phyloP scores from a whole-genome alignment of 1,284 basidiomycete genomes.

The Cryptococcus hybrid region DNA sequence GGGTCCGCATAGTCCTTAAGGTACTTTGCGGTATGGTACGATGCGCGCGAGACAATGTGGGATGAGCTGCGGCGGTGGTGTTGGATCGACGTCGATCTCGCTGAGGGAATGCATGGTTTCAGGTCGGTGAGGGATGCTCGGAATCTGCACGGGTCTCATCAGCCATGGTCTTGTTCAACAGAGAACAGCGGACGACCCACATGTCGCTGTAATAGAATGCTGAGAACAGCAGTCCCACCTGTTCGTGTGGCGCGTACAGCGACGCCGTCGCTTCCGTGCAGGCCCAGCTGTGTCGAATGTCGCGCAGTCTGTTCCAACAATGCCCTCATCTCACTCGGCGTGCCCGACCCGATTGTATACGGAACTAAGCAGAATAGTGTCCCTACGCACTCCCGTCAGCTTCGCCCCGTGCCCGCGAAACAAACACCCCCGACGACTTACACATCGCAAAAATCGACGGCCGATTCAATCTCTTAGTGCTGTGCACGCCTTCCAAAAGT shows the following conservation, averaged over 20 bases:
- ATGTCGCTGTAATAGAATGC: constrained; percentile 25
- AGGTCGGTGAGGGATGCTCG: constrained; percentile 19
- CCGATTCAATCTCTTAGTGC: constrained; percentile 16
- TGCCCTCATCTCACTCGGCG: constrained; percentile 11
- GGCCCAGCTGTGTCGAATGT: constrained; percentile 18
- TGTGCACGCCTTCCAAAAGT: constrained; percentile 24
- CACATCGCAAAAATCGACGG: constrained; percentile 23
- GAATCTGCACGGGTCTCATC: constrained; percentile 10
- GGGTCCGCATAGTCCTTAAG: constrained; percentile 21
- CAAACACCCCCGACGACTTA: constrained; percentile 8
- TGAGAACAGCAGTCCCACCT: constrained; percentile 18
- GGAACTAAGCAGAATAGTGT: constrained; percentile 19
- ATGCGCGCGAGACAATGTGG: constrained; percentile 11
- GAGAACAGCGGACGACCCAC: constrained; percentile 15
- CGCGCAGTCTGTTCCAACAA: constrained; percentile 20
- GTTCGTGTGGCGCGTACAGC: constrained; percentile 17
- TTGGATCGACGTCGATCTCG: constrained; percentile 24
- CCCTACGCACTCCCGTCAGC: constrained; percentile 5
- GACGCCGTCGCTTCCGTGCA: constrained; percentile 15
- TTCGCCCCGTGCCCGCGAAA: background rate
- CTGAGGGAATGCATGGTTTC: constrained; percentile 16
- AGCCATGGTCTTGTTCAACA: background rate
- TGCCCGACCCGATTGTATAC: constrained; percentile 15
- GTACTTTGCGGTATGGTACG: constrained; percentile 13
- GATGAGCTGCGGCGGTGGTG: constrained; percentile 7